A percentile compares a stretch with the other conserved stretches of the same genome.
phyloP scores from a whole-genome alignment of 1,284 basidiomycete species.

The Exobasidium rhododendri region DNA sequence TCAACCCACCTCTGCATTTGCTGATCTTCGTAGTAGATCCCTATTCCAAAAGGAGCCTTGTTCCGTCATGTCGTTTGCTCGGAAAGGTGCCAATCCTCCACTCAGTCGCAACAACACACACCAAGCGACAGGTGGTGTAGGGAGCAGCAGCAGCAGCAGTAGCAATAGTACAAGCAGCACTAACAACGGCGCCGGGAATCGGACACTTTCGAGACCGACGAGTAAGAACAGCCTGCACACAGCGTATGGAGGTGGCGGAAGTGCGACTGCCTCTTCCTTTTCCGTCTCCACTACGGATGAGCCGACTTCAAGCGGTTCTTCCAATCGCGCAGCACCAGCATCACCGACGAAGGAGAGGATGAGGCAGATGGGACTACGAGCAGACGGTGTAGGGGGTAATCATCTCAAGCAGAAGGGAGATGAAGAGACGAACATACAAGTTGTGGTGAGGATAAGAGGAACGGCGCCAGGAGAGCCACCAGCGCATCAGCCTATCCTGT shows the following conservation, averaged over 20 bases:
- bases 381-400: slow-evolving; percentile 11
- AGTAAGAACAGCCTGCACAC: neutral
- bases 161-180: neutral
- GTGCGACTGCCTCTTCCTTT: neutral
- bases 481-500: slow-evolving; percentile 22
- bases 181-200: neutral
- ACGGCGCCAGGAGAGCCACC: slow-evolving; percentile 10
- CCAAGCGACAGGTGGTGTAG: neutral
- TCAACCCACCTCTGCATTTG: no score
- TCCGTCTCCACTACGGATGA: neutral
- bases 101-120: neutral
- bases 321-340: neutral
- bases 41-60: no score
- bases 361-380: slow-evolving; percentile 1
- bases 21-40: no score
- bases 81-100: neutral
- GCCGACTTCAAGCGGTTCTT: neutral
- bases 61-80: slow-evolving; percentile 4
- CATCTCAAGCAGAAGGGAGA: slow-evolving; percentile 14
- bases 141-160: no score
- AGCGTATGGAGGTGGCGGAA: neutral
- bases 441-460: slow-evolving; percentile 47
- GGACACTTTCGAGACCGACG: neutral
- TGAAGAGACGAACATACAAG: slow-evolving; percentile 47
- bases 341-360: slow-evolving; percentile 7